phyloP scores from a whole-genome alignment of 805 yeast species.

The Candida vartiovaarae region DNA sequence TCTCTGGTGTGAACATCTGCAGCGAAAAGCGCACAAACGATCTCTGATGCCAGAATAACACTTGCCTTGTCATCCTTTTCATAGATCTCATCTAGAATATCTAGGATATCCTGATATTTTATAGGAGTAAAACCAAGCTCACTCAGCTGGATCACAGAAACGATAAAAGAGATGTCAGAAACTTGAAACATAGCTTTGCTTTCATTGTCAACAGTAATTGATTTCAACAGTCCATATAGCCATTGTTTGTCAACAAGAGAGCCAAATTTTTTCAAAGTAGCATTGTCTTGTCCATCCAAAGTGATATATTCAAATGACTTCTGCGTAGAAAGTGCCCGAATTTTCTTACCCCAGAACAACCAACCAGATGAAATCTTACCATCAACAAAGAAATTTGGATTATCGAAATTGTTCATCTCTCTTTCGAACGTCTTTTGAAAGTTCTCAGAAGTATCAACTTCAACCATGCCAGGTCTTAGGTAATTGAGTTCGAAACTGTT shows the following conservation, averaged over 20 bases:
- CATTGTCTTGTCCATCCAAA: slow-evolving; percentile 36
- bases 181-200: slow-evolving; percentile 60
- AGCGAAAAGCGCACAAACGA: slow-evolving; percentile 55
- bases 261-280: slow-evolving; percentile 38
- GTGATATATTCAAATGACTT: slow-evolving; percentile 24
- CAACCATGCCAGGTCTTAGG: slow-evolving; percentile 29
- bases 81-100: slow-evolving; percentile 42
- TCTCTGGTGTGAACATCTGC: slow-evolving; percentile 37
- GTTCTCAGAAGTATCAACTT: slow-evolving; percentile 32
- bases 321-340: slow-evolving; percentile 35
- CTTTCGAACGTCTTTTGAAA: slow-evolving; percentile 36
- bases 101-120: slow-evolving; percentile 44
- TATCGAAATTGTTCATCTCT: slow-evolving; percentile 43
- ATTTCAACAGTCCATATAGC: slow-evolving; percentile 43
- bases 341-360: slow-evolving; percentile 62
- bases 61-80: slow-evolving; percentile 63
- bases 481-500: slow-evolving; percentile 34
- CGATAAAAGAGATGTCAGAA: slow-evolving; percentile 51
- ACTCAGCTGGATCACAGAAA: slow-evolving; percentile 41
- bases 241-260: slow-evolving; percentile 44
- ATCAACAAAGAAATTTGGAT: slow-evolving; percentile 52
- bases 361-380: slow-evolving; percentile 54
- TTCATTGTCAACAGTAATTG: slow-evolving; percentile 63
- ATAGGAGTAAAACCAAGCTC: slow-evolving; percentile 38
- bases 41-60: slow-evolving; percentile 70